Base-by-base conservation (phyloP, 75 land plant species). In the Pseudotsuga menziesii region DNA sequence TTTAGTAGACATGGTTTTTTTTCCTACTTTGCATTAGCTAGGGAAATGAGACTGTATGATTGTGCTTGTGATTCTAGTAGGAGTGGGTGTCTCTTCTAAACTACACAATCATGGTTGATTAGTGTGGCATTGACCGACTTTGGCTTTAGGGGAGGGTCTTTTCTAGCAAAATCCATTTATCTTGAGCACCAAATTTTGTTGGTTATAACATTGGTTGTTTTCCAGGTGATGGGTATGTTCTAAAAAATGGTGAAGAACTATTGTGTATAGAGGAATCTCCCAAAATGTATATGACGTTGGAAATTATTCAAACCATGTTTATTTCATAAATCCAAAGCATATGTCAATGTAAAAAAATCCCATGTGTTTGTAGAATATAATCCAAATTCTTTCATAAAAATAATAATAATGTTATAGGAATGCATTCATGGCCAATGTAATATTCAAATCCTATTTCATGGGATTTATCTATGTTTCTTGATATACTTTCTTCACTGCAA, bases 1-100 rank as follows among this genome's bases (percentile, higher is more conserved):
- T 16, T 91, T 96, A 4, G 98, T 96, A 17, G 98, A 96, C 85
- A 97, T 93, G 9, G 98, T 93, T 78, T 96, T 96, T 84, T 89
- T 97, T 54, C 98, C 93, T 15, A 96, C 98, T 14, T 83, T 95
- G 26, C 98, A 95, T 82, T 89, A 93, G 80, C 88, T 96, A 17
- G 98, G 98, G 58, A 92, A 95, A 57, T 80, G 98, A 55, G 98
- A 94, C 2, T 95, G 93, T 76, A 90, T 85, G 9, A 82, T 95
- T 14, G 91, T 91, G 55, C 90, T 96, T 70, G 98, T 85, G 15
- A 89, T 96, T 48, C 98, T 97, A n/a, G 84, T 91, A 70, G 85
- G 90, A 0, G 90, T 82, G 0, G 89, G 88, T 23, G 98, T 96
- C 15, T 91, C 96, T 9, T 87, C 94, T 23, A 92, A 92, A 2